Conservation (phyloP, 352 stramenopile genomes). For the Phytophthora pisi region DNA sequence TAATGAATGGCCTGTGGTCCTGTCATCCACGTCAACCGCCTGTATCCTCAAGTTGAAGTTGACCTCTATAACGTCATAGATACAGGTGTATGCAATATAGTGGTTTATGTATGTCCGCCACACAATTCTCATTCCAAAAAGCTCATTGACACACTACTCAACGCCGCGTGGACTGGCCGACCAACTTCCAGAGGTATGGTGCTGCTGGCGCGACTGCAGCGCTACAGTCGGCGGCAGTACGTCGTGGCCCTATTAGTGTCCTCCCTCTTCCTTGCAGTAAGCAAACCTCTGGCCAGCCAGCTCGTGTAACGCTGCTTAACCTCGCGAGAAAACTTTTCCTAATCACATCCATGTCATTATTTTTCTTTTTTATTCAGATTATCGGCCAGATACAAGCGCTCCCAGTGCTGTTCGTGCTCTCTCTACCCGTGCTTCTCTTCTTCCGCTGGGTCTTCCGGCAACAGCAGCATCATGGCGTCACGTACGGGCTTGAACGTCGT, state of each 20-base stretch:
- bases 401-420: conserved; percentile 36
- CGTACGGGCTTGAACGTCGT: conserved; percentile 29
- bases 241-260: conserved; percentile 13
- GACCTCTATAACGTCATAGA: conserved; percentile 7
- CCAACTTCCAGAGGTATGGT: conserved; percentile 9
- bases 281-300: background rate
- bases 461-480: conserved; percentile 55
- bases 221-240: conserved; percentile 38
- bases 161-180: conserved; percentile 16
- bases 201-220: conserved; percentile 41
- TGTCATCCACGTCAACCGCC: conserved; percentile 20
- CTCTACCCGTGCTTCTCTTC: conserved; percentile 43
- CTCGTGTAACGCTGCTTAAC: background rate
- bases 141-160: background rate
- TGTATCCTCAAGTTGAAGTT: conserved; percentile 16
- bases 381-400: conserved; percentile 30
- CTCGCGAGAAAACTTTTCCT: background rate
- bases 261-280: conserved; percentile 34
- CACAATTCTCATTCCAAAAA: conserved; percentile 9
- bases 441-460: conserved; percentile 44
- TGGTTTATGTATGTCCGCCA: background rate
- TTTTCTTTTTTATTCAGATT: conserved; percentile 29
- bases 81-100: background rate
- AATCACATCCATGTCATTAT: background rate
- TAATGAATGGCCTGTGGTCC: conserved; percentile 31